A percentile compares a stretch with the other conserved stretches of the same genome.
phyloP scores from a whole-genome alignment of 2,329 filamentous ascomycete species.

The Claviceps spartinae region DNA sequence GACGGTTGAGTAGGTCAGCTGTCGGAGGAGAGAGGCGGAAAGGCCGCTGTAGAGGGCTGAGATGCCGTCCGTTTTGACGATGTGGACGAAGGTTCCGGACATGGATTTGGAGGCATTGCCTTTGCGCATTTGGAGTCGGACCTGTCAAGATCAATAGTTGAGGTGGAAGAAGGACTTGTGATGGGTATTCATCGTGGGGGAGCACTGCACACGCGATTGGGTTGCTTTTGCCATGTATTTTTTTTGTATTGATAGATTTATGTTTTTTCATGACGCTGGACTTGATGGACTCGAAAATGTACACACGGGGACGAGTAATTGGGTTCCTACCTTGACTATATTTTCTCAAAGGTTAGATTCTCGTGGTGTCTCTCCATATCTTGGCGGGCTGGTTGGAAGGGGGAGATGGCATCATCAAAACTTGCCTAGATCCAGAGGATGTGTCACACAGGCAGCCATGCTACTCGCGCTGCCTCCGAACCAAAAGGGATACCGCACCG shows the following conservation, averaged over 20 bases:
- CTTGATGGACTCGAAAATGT: too few species aligned
- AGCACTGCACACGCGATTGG: too few species aligned
- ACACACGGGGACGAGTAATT: neutral
- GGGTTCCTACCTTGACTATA: constrained; percentile 7
- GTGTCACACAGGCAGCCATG: constrained; percentile 80
- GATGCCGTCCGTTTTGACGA: constrained; percentile 63
- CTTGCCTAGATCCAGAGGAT: constrained; percentile 84
- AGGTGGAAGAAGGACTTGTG: too few species aligned
- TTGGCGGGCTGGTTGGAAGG: neutral
- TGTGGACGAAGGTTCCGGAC: constrained; percentile 72
- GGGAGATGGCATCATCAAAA: constrained; percentile 7
- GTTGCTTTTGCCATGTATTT: too few species aligned
- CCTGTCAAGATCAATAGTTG: constrained; percentile 33
- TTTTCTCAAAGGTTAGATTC: neutral
- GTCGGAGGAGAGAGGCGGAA: constrained; percentile 81
- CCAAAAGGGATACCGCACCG: constrained; percentile 68
- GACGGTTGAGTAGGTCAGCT: constrained; percentile 90
- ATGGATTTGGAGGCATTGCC: constrained; percentile 67
- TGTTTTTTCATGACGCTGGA: too few species aligned
- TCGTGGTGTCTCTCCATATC: neutral
- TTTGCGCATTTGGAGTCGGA: constrained; percentile 74
- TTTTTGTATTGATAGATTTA: too few species aligned
- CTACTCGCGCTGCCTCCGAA: constrained; percentile 92
- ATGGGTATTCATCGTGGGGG: too few species aligned
- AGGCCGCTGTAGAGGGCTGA: constrained; percentile 79